Evolutionary conservation across 2,329 filamentous ascomycete species (phyloP), one percentile per base, ranked within the genome.

Genomic region (Fusarium proliferatum): DNA sequence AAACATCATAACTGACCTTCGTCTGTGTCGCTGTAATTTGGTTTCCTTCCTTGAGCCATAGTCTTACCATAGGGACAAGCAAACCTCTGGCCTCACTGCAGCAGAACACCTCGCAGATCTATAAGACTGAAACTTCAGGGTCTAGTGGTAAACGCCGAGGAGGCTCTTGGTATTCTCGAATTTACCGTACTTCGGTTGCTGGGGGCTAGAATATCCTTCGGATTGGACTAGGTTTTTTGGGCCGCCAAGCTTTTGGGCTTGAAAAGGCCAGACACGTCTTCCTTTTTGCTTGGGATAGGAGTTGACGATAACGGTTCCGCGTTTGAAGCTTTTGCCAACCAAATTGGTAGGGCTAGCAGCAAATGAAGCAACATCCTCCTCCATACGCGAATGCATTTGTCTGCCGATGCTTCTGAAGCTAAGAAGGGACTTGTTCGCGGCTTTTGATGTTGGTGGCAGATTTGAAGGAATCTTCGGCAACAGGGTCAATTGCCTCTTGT

Each of bases 271-370:
- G 55, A 17, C 67, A 58, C 23, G 15, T 15, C 13, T 12, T 23
- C 6, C 23, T 28, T 53, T 68, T 21, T 43, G 26, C 23, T 57
- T 59, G 6, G 41, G 6, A 6, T 30, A 26, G 9, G 48, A 13
- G 16, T 58, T 36, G 36, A 88, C 85, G 3, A 91, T 87, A 55
- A 94, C 88, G 8, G 85, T 88, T 78, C 94, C 91, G 0, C 91
- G 91, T 30, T 92, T 85, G 9, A 94, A 85, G 5, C 83, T 84
- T 71, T 90, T 92, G 6, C 91, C 91, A 4, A 86, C 84, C 1
- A 89, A 85, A 64, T 90, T 91, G 0, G 91, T 93, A 52, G 94
- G 84, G 80, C 91, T 93, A 17, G 90, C 91, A 4, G 93, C 91
- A 78, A 94, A 95, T 3, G 86, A 84, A 34, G 87, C 86, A 81